A percentile compares a stretch with the other conserved stretches of the same genome.
Conservation (phyloP, 2,329 filamentous ascomycete species). For the Diplodia seriata region DNA sequence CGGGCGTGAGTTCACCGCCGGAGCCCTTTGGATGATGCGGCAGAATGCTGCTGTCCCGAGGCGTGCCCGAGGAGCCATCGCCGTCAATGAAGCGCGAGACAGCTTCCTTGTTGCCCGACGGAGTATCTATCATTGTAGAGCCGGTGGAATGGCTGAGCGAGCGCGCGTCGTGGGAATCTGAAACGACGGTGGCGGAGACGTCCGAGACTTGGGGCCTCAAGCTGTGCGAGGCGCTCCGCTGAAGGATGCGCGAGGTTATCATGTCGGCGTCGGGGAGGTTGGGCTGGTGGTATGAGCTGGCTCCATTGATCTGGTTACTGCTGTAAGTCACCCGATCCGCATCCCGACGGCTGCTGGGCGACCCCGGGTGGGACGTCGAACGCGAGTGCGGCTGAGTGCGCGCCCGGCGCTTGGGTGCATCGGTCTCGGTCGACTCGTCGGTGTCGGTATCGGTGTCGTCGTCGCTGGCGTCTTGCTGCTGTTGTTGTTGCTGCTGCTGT, state of each 20-base stretch:
- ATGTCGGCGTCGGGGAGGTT: constrained; percentile 64
- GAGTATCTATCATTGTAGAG: constrained; percentile 50
- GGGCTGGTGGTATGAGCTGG: constrained; percentile 43
- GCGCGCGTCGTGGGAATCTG: constrained; percentile 44
- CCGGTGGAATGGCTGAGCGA: constrained; percentile 43
- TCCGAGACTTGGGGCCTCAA: constrained; percentile 70
- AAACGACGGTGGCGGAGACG: constrained; percentile 61
- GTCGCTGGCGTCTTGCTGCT: constrained; percentile 28
- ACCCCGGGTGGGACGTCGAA: constrained; percentile 38
- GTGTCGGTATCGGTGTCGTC: constrained; percentile 29
- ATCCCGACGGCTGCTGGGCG: constrained; percentile 39
- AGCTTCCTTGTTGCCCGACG: constrained; percentile 46
- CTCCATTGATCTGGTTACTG: constrained; percentile 40
- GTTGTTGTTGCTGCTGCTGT: constrained; percentile 32
- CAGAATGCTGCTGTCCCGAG: constrained; percentile 49
- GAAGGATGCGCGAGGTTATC: constrained; percentile 71
- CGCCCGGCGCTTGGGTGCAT: constrained; percentile 16
- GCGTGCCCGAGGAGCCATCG: constrained; percentile 51
- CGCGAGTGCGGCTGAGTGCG: constrained; percentile 34
- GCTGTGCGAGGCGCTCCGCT: constrained; percentile 67
- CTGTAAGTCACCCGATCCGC: constrained; percentile 27
- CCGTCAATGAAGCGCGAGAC: constrained; percentile 56
- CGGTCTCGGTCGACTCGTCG: constrained; percentile 35
- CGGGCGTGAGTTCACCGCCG: constrained; percentile 40
- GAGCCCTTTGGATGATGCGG: constrained; percentile 37